Evolutionary conservation across 129 eudicot species (phyloP).

Genomic region (carrot (Daucus carota)): DNA sequence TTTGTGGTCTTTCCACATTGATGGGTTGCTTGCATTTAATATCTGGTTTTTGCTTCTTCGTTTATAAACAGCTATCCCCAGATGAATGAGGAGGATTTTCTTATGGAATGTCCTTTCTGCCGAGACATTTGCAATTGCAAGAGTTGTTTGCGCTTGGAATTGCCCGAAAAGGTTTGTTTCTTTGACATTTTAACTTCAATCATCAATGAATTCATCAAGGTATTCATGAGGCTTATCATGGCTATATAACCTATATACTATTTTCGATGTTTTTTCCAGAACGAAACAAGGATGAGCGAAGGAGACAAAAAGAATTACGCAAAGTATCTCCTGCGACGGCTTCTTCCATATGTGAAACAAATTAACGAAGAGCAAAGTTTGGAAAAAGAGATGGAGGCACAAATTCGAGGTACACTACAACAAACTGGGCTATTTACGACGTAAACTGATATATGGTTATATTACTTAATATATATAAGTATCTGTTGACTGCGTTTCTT

Average conservation of each 20-base stretch:
- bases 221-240: not conserved
- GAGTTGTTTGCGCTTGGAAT: not conserved
- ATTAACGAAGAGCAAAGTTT: slow-evolving; percentile 42
- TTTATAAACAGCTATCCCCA: not conserved
- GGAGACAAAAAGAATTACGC: slow-evolving; percentile 20
- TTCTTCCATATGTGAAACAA: slow-evolving; percentile 57
- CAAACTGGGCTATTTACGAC: too few species aligned
- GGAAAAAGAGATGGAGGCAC: slow-evolving; percentile 64
- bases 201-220: not conserved
- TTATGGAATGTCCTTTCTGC: not conserved
- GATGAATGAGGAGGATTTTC: not conserved
- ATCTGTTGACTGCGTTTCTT: too few species aligned
- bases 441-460: not conserved
- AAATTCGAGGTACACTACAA: slow-evolving; percentile 62
- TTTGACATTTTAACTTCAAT: not conserved
- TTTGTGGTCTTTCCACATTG: too few species aligned
- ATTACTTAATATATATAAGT: not conserved
- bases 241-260: not conserved
- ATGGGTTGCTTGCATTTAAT: too few species aligned
- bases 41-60: not conserved
- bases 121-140: not conserved
- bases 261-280: not conserved
- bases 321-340: slow-evolving; percentile 33
- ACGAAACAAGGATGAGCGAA: not conserved
- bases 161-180: not conserved